Evolutionary conservation across 2,329 filamentous ascomycete genomes (phyloP).

Genomic region (Herpotrichia juniperi): DNA sequence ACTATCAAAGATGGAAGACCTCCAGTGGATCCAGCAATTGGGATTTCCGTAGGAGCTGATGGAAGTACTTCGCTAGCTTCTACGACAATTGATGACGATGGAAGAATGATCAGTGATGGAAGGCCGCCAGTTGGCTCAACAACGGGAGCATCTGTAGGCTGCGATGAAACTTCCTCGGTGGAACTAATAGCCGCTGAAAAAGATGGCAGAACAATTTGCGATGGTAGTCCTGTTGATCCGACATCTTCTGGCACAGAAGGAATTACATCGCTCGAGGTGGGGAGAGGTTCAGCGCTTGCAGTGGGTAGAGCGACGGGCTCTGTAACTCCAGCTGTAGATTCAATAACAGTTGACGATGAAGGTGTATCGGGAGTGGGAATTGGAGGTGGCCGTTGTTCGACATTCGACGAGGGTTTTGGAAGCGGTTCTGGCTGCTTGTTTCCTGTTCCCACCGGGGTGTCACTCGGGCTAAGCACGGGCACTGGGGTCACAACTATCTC

Average conservation of each 20-base stretch:
- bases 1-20: constrained; percentile 14
- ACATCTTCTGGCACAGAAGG: neutral
- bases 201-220: constrained; percentile 16
- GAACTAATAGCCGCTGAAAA: too few species aligned
- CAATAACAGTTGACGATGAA: neutral
- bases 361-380: neutral
- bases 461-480: constrained; percentile 9
- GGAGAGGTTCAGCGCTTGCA: constrained; percentile 2
- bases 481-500: constrained; percentile 22
- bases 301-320: constrained; percentile 5
- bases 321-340: constrained; percentile 1
- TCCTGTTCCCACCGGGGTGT: constrained; percentile 6
- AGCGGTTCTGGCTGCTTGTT: neutral
- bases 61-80: too few species aligned
- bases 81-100: neutral
- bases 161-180: too few species aligned
- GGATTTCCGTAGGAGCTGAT: neutral
- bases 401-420: constrained; percentile 1
- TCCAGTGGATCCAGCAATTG: constrained; percentile 2
- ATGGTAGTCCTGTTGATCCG: constrained; percentile 10
- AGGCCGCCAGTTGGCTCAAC: neutral
- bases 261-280: constrained; percentile 5
- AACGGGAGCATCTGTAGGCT: too few species aligned
- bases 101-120: neutral
- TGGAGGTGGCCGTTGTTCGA: constrained; percentile 7